A percentile compares a stretch with the other conserved stretches of the same genome.
These are phyloP conservation scores for Nepenthes mirabilis DNA, from an alignment of 148 eudicot species.

Conservation along the genomic window DNA sequence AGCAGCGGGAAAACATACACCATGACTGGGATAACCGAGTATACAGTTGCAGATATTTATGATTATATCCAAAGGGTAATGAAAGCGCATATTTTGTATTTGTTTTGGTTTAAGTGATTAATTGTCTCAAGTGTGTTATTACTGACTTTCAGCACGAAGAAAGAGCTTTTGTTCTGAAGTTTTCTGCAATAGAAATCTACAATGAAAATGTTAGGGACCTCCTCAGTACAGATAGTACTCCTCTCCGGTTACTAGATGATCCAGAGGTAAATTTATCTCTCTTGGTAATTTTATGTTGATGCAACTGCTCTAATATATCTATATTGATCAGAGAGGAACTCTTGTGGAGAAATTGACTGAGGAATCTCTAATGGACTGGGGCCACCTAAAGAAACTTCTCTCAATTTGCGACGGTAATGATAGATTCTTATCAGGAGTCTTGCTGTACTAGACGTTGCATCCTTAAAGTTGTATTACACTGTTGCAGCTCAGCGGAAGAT, in stretches of 20 bases:
- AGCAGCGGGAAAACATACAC: constrained; percentile 98
- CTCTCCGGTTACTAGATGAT: constrained; percentile 78
- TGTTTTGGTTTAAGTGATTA: constrained; percentile 1
- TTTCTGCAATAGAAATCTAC: constrained; percentile 92
- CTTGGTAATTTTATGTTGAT: constrained; percentile 1
- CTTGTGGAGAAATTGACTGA: constrained; percentile 83
- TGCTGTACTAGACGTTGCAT: not conserved
- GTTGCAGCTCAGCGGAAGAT: constrained; percentile 74
- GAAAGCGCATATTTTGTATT: not conserved
- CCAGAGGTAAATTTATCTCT: constrained; percentile 53
- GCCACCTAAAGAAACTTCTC: constrained; percentile 73
- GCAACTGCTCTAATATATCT: constrained; percentile 6
- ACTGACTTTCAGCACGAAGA: constrained; percentile 60
- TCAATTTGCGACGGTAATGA: constrained; percentile 78
- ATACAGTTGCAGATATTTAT: constrained; percentile 80
- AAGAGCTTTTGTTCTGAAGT: constrained; percentile 77
- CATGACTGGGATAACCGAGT: constrained; percentile 82
- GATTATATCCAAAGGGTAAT: constrained; percentile 75
- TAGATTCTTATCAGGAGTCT: not conserved
- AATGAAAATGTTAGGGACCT: constrained; percentile 95
- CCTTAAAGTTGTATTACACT: not conserved
- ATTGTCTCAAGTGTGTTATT: constrained; percentile 5
- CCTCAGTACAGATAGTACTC: constrained; percentile 52
- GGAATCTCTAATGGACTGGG: constrained; percentile 65
- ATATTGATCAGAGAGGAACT: constrained; percentile 56